Base-by-base conservation (phyloP, 352 stramenopile species). In the Thalassiosira tumida region DNA sequence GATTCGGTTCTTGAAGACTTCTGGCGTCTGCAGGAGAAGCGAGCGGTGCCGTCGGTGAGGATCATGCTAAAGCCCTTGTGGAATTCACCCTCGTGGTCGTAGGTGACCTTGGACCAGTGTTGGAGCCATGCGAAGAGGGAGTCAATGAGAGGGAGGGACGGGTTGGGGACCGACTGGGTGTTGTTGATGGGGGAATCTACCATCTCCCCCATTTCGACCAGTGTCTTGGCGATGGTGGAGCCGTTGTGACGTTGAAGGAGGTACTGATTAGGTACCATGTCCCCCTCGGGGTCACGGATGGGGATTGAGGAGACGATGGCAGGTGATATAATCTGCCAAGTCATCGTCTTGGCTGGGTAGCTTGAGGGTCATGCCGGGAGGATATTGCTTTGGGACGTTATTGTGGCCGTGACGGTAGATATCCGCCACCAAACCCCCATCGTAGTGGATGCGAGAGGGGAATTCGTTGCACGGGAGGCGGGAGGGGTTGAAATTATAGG, bases 401-500 rank as follows among this genome's bases (percentile, higher is more conserved):
- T 54, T 41, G 29, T 65, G 72, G 1, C 54, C 51, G 41, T 87
- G n/a, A 10, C 79, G 43, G 15, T 75, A 35, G n/a, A 79, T 77
- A 29, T 21, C 1, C 33, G 64, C 83, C 0, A 88, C 83, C 0
- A 88, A 37, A 14, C 78, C 86, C 41, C 79, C 86, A 80, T 91
- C 79, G 38, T 87, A 91, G 15, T 59, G 69, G 24, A 69, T 69
- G 7, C n/a, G 15, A 35, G 59, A 15, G n/a, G 87, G 65, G 43
- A 54, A 54, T 7, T 17, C 7, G 14, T 72, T 87, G 10, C 83
- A 38, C 31, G 86, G 86, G 38, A 88, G 79, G 5, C 37, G 21
- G 51, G 33, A 62, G 2, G 78, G 70, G 35, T 87, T 79, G 0
- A 87, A n/a, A 3, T 67, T 73, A 59, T 87, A 91, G 29, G 21